These are phyloP conservation scores for Cenchrus purpureus DNA, from an alignment of 176 grass and related monocot genomes.

Conservation along the genomic window DNA sequence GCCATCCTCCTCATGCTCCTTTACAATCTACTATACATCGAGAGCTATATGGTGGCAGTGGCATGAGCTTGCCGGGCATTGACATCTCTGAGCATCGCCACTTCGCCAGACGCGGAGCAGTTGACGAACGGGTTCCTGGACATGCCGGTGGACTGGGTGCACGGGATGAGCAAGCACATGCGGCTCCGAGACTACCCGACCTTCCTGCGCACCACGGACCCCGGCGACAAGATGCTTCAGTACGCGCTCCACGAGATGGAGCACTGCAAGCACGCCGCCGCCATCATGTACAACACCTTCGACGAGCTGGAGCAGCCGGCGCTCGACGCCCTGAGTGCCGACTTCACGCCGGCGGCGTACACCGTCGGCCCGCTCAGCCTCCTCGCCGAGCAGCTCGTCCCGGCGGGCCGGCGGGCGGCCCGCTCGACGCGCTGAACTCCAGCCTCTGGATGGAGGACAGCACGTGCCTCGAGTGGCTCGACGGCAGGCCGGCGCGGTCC, in stretches of 20 bases:
- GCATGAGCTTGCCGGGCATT: background rate
- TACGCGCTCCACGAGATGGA: constrained; percentile 23
- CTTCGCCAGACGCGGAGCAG: background rate
- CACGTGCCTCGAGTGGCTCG: constrained; percentile 43
- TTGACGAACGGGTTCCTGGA: constrained; percentile 43
- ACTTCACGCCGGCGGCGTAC: constrained; percentile 32
- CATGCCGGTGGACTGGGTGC: constrained; percentile 10
- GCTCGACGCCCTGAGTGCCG: constrained; percentile 40
- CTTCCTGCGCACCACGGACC: constrained; percentile 42
- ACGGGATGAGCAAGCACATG: constrained; percentile 36
- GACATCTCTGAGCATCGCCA: too few species aligned
- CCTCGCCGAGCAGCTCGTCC: background rate
- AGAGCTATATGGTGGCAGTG: too few species aligned
- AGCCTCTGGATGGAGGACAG: constrained; percentile 34
- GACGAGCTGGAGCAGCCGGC: constrained; percentile 46
- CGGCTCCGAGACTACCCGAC: constrained; percentile 33
- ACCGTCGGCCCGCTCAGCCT: constrained; percentile 50
- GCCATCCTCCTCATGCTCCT: too few species aligned
- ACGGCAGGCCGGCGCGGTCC: constrained; percentile 10
- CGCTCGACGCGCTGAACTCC: background rate
- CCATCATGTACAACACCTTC: constrained; percentile 55
- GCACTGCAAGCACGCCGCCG: constrained; percentile 2
- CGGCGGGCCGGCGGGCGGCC: background rate
- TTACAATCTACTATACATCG: background rate
- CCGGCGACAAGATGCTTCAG: constrained; percentile 13